Conservation (phyloP, 2,329 filamentous ascomycete species). For the Lasiodiplodia sp. region DNA sequence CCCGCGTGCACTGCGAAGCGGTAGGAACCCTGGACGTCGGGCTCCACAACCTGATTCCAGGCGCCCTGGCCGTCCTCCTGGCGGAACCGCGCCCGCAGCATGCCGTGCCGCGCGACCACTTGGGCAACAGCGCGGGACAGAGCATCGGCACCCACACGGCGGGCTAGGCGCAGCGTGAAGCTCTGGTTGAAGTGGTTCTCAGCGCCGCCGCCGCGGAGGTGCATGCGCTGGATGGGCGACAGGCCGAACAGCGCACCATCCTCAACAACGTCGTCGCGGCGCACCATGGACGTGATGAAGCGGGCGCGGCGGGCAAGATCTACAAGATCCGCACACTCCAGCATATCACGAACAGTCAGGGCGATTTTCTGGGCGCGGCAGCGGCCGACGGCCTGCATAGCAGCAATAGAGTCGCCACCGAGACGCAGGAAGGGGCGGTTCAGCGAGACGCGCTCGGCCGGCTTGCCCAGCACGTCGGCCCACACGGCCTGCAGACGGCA, state of each 20-base stretch:
- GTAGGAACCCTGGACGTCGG: background rate
- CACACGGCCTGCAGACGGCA: background rate
- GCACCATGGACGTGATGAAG: too few relatives aligned
- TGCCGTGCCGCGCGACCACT: constrained; percentile 42
- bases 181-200: constrained; percentile 55
- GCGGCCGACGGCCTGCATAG: background rate
- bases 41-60: background rate
- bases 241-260: constrained; percentile 46
- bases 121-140: constrained; percentile 37
- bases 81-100: constrained; percentile 44
- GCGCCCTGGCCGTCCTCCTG: constrained; percentile 3
- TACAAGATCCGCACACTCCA: too few relatives aligned
- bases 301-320: too few relatives aligned
- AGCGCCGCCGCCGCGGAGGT: too few relatives aligned
- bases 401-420: background rate
- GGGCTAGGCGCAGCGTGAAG: constrained; percentile 49
- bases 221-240: constrained; percentile 51
- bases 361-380: background rate
- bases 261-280: too few relatives aligned
- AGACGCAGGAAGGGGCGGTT: background rate
- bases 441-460: background rate
- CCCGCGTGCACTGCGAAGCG: background rate
- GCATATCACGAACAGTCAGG: too few relatives aligned
- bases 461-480: background rate
- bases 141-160: constrained; percentile 35